Base-by-base conservation (phyloP, 2,329 filamentous ascomycete species). In the Aspergillus calidoustus region DNA sequence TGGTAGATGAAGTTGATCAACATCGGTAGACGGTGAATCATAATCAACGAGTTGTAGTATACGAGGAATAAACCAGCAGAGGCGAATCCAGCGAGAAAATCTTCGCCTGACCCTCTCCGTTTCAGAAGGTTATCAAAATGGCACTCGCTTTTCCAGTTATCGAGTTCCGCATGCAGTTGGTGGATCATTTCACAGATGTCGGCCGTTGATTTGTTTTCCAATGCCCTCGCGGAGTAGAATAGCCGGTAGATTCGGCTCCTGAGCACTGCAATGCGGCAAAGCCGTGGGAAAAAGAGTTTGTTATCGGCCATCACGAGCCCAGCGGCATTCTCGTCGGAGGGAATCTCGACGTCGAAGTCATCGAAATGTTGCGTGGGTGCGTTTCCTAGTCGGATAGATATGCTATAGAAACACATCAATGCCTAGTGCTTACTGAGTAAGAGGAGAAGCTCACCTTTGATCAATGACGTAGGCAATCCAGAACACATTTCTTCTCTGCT, bases 21-120 rank as follows among this genome's bases (percentile, higher is more conserved):
- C 41, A 97, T 88, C 48, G 92, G 95, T 91, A 98, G 96, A 52
- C 94, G 91, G 76, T 98, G 94, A 65, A 97, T 96, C 1, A 95
- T 97, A 1, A 93, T 97, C 55, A 97, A 79, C 68, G 93, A 96
- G 77, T 98, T 97, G 81, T 97, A 97, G 77, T 98, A 98, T 3
- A 92, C 89, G 70, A 98, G 93, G 74, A 97, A 93, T 60, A 97
- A 81, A 74, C 96, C 92, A 65, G 96, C 92, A 48, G 97, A 87
- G 64, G 97, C 93, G 53, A 98, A 83, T 22, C 97, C 92, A 17
- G 97, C 83, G 0, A 94, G 91, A 1, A 92, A 96, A 74, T 97
- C 92, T 0, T 88, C 89, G 0, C 91, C 91, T 71, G 90, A 90
- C 75, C 96, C 96, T 76, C 95, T 92, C 71, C 96, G 89, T 73